Evolutionary conservation across 345 rosid species (phyloP).

Genomic region (Clausena lansium): DNA sequence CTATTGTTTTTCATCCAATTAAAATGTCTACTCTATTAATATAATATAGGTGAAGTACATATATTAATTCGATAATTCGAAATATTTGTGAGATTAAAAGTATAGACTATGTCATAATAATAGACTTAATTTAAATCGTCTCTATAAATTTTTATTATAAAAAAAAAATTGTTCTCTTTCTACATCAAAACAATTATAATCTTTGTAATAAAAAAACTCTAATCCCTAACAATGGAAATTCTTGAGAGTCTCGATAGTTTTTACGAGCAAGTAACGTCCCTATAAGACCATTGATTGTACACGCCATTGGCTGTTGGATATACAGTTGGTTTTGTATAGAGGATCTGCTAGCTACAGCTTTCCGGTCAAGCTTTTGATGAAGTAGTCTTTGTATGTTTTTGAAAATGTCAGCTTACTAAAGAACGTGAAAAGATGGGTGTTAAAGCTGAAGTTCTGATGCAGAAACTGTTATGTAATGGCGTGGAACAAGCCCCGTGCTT

Average conservation of each 20-base stretch:
- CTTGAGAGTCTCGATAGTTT: neutral
- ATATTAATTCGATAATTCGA: too few species aligned
- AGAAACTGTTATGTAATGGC: neutral
- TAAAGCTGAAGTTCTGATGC: conserved; percentile 8
- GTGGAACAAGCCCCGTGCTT: conserved; percentile 1
- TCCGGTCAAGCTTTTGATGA: neutral
- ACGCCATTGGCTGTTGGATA: neutral
- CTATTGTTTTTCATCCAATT: too few species aligned
- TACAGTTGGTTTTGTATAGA: neutral
- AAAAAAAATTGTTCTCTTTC: too few species aligned
- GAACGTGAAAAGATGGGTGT: neutral
- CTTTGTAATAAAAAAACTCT: neutral
- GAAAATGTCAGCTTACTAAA: neutral
- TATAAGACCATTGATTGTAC: neutral
- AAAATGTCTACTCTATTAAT: too few species aligned
- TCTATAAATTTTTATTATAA: too few species aligned
- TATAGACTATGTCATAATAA: rapidly evolving
- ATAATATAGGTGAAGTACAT: too few species aligned
- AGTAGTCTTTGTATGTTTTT: neutral
- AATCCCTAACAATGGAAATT: neutral
- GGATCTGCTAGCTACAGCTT: neutral
- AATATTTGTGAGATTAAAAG: too few species aligned
- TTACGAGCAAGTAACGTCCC: neutral
- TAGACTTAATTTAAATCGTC: too few species aligned
- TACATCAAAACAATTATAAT: too few species aligned